Evolutionary conservation across 2,329 filamentous ascomycete species (phyloP).

Genomic region (Pseudocercospora fuligena): DNA sequence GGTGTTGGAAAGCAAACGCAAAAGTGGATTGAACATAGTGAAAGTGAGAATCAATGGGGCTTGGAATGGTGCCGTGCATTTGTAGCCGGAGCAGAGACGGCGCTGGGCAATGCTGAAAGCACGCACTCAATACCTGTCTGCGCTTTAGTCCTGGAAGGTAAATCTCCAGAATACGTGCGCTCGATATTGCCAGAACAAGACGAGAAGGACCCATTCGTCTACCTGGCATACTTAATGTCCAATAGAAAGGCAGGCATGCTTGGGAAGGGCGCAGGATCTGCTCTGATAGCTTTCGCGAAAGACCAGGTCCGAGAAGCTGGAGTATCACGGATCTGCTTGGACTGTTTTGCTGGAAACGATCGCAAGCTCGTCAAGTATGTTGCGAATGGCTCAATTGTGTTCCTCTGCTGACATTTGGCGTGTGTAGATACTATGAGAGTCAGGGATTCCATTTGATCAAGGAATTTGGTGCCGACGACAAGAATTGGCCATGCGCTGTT

Average conservation of each 20-base stretch:
- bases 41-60: slow-evolving; percentile 21
- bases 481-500: slow-evolving; percentile 25
- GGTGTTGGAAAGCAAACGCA: slow-evolving; percentile 8
- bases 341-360: slow-evolving; percentile 28
- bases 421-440: slow-evolving; percentile 26
- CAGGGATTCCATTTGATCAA: slow-evolving; percentile 23
- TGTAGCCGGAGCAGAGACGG: slow-evolving; percentile 19
- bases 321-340: slow-evolving; percentile 24
- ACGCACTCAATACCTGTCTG: slow-evolving; percentile 18
- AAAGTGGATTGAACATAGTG: slow-evolving; percentile 18
- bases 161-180: slow-evolving; percentile 36
- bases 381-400: background rate
- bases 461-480: slow-evolving; percentile 18
- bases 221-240: slow-evolving; percentile 26
- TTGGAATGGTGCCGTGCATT: slow-evolving; percentile 23
- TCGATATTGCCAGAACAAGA: slow-evolving; percentile 66
- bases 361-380: slow-evolving; percentile 27
- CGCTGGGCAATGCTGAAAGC: slow-evolving; percentile 7
- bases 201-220: slow-evolving; percentile 22
- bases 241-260: slow-evolving; percentile 20
- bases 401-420: background rate
- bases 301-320: slow-evolving; percentile 8
- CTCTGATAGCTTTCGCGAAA: slow-evolving; percentile 23
- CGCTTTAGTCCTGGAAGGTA: slow-evolving; percentile 20
- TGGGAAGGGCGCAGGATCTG: slow-evolving; percentile 20